Conservation (phyloP, 2,329 filamentous ascomycete species). For the Colletotrichum lindemuthianum region DNA sequence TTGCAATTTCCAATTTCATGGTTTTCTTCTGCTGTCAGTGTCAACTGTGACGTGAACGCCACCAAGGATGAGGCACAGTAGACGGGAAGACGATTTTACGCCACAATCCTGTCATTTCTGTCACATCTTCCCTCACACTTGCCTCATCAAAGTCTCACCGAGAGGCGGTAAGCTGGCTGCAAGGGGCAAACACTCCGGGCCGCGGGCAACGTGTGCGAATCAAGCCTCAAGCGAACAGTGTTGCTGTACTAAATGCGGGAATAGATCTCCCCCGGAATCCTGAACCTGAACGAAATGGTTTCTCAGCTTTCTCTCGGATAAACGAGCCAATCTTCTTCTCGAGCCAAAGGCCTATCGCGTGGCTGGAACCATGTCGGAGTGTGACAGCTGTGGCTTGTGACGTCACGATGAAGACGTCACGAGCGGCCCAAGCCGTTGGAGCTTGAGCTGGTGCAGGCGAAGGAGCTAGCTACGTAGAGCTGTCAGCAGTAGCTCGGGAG, state of each 20-base stretch:
- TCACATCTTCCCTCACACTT: slow-evolving; percentile 1
- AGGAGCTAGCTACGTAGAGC: no score
- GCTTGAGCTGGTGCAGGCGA: no score
- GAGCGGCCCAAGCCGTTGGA: slow-evolving; percentile 2
- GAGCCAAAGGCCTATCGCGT: neutral
- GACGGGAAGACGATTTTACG: no score
- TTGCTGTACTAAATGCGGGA: neutral
- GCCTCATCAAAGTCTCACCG: slow-evolving; percentile 3
- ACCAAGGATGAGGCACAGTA: no score
- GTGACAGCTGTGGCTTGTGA: slow-evolving; percentile 33
- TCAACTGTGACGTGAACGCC: no score
- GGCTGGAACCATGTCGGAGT: slow-evolving; percentile 21
- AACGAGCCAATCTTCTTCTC: slow-evolving; percentile 21
- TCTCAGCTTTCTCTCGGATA: neutral
- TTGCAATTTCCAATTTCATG: no score
- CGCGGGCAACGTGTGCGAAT: slow-evolving; percentile 14
- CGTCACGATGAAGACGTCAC: slow-evolving; percentile 36
- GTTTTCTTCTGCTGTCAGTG: no score
- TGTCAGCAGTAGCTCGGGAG: slow-evolving; percentile 3
- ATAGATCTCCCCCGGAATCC: neutral
- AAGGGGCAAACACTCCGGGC: slow-evolving; percentile 12
- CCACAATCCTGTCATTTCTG: neutral
- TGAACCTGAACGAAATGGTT: neutral
- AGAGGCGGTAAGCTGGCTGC: no score
- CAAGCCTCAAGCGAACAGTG: slow-evolving; percentile 10